Conservation (phyloP, 2,329 filamentous ascomycete genomes). For the Talaromyces sp. region DNA sequence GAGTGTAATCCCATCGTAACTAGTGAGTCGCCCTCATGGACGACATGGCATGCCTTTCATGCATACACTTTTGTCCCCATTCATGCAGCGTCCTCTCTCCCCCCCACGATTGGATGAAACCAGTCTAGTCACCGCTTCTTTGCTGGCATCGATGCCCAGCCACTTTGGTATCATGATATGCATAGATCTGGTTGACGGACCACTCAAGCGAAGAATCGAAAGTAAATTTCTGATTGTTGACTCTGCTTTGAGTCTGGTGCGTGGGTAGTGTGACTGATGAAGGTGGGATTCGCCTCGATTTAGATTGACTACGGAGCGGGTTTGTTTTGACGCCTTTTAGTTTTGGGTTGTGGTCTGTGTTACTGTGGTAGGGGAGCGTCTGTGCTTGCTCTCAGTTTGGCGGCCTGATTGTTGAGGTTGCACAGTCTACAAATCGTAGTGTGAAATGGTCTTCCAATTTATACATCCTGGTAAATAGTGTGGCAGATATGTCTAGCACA, state of each 20-base stretch:
- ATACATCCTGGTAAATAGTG: background rate
- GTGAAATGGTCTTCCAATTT: background rate
- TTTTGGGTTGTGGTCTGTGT: conserved; percentile 1
- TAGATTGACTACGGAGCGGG: no score
- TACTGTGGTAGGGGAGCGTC: background rate
- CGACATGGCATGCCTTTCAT: background rate
- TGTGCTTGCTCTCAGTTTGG: background rate
- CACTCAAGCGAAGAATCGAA: background rate
- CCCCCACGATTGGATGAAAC: conserved; percentile 6
- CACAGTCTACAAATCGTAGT: background rate
- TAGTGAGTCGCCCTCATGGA: background rate
- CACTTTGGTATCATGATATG: conserved; percentile 5
- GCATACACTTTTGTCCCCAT: background rate
- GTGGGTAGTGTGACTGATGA: conserved; percentile 2
- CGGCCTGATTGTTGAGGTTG: background rate
- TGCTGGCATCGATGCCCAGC: background rate
- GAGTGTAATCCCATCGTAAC: background rate
- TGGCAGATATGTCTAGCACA: background rate
- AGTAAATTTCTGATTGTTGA: background rate
- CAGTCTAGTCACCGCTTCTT: conserved; percentile 13
- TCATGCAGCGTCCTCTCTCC: background rate
- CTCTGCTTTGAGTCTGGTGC: conserved; percentile 9
- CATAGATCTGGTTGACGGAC: background rate
- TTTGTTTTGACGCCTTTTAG: background rate
- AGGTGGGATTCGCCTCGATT: background rate